phyloP scores from a whole-genome alignment of 2,329 filamentous ascomycete genomes.

The Hysterium pulicare region DNA sequence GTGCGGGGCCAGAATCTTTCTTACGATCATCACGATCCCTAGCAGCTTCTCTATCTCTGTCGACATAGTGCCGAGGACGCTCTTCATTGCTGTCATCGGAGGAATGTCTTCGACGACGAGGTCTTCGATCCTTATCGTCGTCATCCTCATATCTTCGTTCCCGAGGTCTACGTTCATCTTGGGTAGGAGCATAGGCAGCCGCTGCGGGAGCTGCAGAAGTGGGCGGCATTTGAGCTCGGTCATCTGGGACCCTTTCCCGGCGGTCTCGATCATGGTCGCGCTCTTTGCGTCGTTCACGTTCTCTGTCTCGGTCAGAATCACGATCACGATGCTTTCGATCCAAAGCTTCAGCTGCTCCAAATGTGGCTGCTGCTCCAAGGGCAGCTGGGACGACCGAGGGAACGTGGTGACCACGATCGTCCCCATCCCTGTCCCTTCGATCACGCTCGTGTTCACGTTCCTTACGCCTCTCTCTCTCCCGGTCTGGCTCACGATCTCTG shows the following conservation, averaged over 20 bases:
- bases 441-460: constrained; percentile 9
- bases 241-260: constrained; percentile 17
- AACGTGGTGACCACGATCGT: constrained; percentile 7
- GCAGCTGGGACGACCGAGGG: constrained; percentile 14
- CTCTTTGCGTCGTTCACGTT: constrained; percentile 22
- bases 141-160: constrained; percentile 35
- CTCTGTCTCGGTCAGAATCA: constrained; percentile 28
- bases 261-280: constrained; percentile 30
- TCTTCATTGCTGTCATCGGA: constrained; percentile 35
- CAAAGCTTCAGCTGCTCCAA: constrained; percentile 26
- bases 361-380: constrained; percentile 25
- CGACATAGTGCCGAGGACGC: constrained; percentile 35
- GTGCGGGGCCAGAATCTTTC: constrained; percentile 24
- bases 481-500: constrained; percentile 4
- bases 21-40: constrained; percentile 31
- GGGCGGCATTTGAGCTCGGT: constrained; percentile 4
- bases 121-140: constrained; percentile 20
- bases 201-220: constrained; percentile 7
- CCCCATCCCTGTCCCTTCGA: constrained; percentile 13
- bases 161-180: constrained; percentile 21
- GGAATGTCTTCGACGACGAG: constrained; percentile 23
- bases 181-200: constrained; percentile 15
- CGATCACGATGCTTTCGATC: constrained; percentile 26
- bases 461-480: constrained; percentile 4
- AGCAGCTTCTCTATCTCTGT: constrained; percentile 19